Conservation (phyloP, 306 rosid species). For the Vigna hirtella region DNA sequence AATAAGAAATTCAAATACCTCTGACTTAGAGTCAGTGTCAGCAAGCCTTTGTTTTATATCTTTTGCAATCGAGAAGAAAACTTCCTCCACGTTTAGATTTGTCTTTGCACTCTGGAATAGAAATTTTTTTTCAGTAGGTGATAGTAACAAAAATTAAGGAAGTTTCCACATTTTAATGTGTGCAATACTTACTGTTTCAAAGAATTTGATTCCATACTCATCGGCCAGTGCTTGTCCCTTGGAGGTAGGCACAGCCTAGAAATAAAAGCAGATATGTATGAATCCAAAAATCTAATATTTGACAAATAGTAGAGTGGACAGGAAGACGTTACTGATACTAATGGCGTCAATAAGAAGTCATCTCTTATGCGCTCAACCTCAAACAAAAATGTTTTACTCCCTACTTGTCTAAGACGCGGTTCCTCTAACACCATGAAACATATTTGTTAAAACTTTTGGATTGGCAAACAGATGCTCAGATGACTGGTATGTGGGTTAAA, state of each 20-base stretch:
- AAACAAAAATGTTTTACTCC: constrained; percentile 14
- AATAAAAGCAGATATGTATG: neutral
- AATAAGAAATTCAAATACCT: constrained; percentile 57
- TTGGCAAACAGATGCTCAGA: neutral
- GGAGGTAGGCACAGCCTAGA: constrained; percentile 88
- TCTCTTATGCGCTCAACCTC: neutral
- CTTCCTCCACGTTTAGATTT: constrained; percentile 91
- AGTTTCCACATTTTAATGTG: constrained; percentile 32
- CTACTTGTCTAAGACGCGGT: neutral
- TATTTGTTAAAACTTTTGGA: neutral
- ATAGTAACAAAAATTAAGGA: constrained; percentile 5
- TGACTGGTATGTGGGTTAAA: neutral
- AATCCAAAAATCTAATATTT: constrained; percentile 15
- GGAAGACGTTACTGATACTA: constrained; percentile 4
- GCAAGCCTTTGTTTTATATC: constrained; percentile 93
- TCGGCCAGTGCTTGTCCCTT: constrained; percentile 98
- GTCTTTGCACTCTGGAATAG: constrained; percentile 90
- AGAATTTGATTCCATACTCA: constrained; percentile 93
- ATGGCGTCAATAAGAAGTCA: constrained; percentile 29
- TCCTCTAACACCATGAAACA: constrained; percentile 15
- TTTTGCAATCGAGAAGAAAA: constrained; percentile 88
- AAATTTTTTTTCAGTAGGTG: constrained; percentile 29
- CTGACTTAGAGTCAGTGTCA: constrained; percentile 70
- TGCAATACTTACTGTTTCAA: constrained; percentile 83
- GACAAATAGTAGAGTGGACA: neutral